Evolutionary conservation across 495 filamentous ascomycete species (phyloP), one percentile per base, ranked within the genome.

Genomic region (Xylaria flabelliformis): DNA sequence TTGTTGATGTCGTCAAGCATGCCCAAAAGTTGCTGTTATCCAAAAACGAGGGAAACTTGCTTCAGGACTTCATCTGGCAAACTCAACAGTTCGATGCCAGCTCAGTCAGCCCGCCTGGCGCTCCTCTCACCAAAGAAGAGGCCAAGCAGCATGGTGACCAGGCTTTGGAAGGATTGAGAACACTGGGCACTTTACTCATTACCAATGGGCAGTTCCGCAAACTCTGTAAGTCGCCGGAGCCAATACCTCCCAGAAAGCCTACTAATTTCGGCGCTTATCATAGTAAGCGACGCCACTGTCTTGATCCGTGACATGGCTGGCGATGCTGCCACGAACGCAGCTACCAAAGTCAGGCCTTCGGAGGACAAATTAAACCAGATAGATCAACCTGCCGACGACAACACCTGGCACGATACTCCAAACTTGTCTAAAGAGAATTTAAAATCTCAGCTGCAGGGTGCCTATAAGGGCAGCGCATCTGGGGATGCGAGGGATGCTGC

Each of bases 191-290:
- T 13, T 87, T 99, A 59, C 83, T 99, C 72, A 91, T 98, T 79
- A 95, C 94, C 71, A 99, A 99, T 74, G 97, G 96, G 71, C 95
- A 98, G 83, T 98, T 98, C 85, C 88, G 94, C 59, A 98, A 98
- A 85, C 89, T 98, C 26, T 82, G 93, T 96, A 86, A 81, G 93
- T 91, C 9, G 5, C 44, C 32, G 58, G 48, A 15, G n/a, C 8
- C 3, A 32, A 13, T 58, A 6, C 17, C 2, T 39, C 5, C 7
- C 36, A 0, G n/a, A 7, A 48, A 12, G 0, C 10, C 19, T 12
- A 42, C 19, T 67, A n/a, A 32, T 13, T 17, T 82, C 86, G 78
- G 85, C 65, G 19, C 70, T 32, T 21, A 71, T 21, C 10, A 48
- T 72, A 96, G 93, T 99, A 71, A 94, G 87, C 65, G 96, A 99